Evolutionary conservation across 176 grass and related monocot genomes (phyloP), one percentile per base, ranked within the genome.

Genomic region (Raddia guianensis): DNA sequence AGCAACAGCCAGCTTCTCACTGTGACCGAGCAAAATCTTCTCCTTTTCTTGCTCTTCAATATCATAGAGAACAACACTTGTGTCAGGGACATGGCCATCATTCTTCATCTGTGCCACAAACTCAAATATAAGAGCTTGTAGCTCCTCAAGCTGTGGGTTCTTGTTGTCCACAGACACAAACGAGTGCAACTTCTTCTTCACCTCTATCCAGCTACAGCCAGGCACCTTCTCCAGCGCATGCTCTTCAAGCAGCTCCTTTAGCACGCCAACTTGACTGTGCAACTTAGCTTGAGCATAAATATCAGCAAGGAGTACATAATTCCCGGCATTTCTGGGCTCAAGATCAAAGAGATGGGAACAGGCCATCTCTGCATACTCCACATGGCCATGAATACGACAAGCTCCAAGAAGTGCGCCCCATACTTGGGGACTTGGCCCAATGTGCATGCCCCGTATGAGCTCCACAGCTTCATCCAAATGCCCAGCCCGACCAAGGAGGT

Each of bases 131-230:
- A 94, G 76, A 62, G 89, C 89, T 66, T 89, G 76, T 49, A 94
- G 92, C 77, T 87, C 83, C 34, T 86, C 92, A 42, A 82, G 64
- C 37, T 83, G 88, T 19, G 84, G 88, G 58, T 82, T 95, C 84
- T 85, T 92, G 72, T 88, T 86, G 76, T 98, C 92, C 14, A 89
- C 78, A 11, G 95, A 89, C 10, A 75, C 86, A 76, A 95, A 93
- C 11, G 82, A 84, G 73, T 95, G 47, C 50, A 93, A 21, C 82
- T 83, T 95, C 52, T 94, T 98, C 74, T 85, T 89, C 77, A 93
- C 88, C 84, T 95, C 95, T 80, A 98, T 98, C 92, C 95, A 95
- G 72, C 95, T 95, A 80, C 88, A 93, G 43, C 95, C 95, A 12
- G 88, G 63, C 14, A 95, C 74, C 86, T 98, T 98, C 82, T 86